phyloP scores from a whole-genome alignment of 345 rosid species.

The Citrus cavaleriei region DNA sequence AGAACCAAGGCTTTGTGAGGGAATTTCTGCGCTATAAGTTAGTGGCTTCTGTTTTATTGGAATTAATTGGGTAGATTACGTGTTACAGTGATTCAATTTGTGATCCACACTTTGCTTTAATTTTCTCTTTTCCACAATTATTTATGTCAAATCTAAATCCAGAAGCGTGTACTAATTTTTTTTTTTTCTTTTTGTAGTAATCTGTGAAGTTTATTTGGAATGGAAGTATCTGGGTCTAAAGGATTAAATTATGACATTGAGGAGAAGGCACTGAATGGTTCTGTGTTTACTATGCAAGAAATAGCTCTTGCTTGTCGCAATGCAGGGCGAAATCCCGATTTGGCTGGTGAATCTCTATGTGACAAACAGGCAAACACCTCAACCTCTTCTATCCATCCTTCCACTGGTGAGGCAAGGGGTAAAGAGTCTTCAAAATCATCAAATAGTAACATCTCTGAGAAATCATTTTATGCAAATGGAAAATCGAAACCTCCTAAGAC shows the following conservation, averaged over 20 bases:
- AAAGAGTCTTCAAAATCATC: slow-evolving; percentile 18
- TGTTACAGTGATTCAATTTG: not conserved
- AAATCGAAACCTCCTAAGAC: slow-evolving; percentile 29
- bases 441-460: slow-evolving; percentile 6
- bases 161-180: not conserved
- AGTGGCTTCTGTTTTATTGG: not conserved
- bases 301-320: slow-evolving; percentile 45
- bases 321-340: slow-evolving; percentile 29
- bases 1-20: not conserved
- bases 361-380: slow-evolving; percentile 21
- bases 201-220: slow-evolving; percentile 12
- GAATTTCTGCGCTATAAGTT: not conserved
- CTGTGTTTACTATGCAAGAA: slow-evolving; percentile 34
- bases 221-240: slow-evolving; percentile 37
- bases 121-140: not conserved
- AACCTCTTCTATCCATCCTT: slow-evolving; percentile 12
- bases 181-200: not conserved
- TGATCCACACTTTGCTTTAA: not conserved
- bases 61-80: not conserved
- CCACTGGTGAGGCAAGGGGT: slow-evolving; percentile 10
- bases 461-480: slow-evolving; percentile 20
- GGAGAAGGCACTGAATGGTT: slow-evolving; percentile 32
- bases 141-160: not conserved
- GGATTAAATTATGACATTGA: slow-evolving; percentile 24
- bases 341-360: slow-evolving; percentile 39